Evolutionary conservation across 768 basidiomycete genomes (phyloP).

Genomic region (Rhodosporidiobolus sp.): DNA sequence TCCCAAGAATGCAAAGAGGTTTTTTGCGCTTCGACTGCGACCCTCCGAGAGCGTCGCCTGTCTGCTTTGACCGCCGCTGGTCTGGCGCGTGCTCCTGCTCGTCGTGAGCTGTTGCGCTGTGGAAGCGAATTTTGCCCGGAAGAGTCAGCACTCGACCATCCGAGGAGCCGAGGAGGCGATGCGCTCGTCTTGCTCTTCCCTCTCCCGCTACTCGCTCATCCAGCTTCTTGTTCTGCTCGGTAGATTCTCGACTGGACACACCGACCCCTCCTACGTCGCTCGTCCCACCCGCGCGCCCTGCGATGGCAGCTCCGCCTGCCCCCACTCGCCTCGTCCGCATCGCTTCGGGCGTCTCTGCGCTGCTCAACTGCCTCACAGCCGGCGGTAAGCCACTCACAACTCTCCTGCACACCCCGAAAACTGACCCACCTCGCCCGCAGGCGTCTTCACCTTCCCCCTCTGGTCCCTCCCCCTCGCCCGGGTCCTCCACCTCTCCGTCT

Average conservation of each 20-base stretch:
- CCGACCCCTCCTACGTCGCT: too few relatives aligned
- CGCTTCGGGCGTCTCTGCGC: neutral
- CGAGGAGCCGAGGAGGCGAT: too few relatives aligned
- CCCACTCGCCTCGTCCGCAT: neutral
- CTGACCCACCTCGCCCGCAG: neutral
- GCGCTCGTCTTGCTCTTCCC: too few relatives aligned
- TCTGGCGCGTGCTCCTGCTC: too few relatives aligned
- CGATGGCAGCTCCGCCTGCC: too few relatives aligned
- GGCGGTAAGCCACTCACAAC: neutral
- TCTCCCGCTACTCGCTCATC: neutral
- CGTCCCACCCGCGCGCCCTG: neutral
- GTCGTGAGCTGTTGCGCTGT: too few relatives aligned
- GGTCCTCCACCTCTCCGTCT: conserved; percentile 3
- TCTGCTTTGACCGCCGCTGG: too few relatives aligned
- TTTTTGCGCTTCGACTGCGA: neutral
- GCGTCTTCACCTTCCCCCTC: conserved; percentile 19
- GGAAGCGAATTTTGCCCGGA: too few relatives aligned
- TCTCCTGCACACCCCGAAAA: too few relatives aligned
- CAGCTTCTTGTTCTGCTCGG: neutral
- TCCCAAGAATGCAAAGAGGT: neutral
- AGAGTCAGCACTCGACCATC: too few relatives aligned
- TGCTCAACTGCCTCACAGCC: conserved; percentile 20
- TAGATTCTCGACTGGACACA: too few relatives aligned
- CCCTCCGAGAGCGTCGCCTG: neutral
- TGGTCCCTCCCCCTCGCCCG: conserved; percentile 6